Evolutionary conservation across 495 filamentous ascomycete genomes (phyloP), one percentile per base, ranked within the genome.

Genomic region (Neurospora hispaniola): DNA sequence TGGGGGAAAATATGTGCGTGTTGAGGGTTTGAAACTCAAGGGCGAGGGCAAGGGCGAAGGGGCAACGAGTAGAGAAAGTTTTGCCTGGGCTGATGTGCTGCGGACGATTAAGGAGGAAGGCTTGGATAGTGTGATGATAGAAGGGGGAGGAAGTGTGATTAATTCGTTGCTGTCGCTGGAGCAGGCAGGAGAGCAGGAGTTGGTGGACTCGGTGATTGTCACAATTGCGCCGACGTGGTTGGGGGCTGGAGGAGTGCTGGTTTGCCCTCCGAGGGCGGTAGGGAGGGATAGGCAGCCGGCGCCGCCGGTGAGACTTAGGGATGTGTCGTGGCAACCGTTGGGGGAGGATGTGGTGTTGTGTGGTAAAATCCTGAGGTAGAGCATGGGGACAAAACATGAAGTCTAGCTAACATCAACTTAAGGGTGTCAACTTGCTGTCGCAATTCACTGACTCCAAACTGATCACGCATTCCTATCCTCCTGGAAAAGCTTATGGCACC

Each of bases 191-290:
- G 89, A 92, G 73, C 81, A 86, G n/a, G 78, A 80, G 62, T 83
- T 94, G 31, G 86, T 97, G 69, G 85, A 89, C 75, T 89, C 89
- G 12, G 89, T 97, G 31, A 88, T 97, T 74, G 85, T 96, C 72
- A 97, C 94, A 0, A 87, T 97, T 74, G 93, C 94, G 3, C 94
- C 94, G 3, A 91, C 88, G 4, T 97, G 92, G 85, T 84, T 97
- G 7, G 94, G 94, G 18, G 82, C 86, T 72, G 92, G 92, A 1
- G 93, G 94, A 6, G 92, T 96, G 27, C 84, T 86, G 7, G 90
- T 96, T 38, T 87, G 85, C 71, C 92, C 90, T 43, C 82, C 85
- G 69, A 85, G 85, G 23, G 86, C 83, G 71, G 77, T 75, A 3
- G 84, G 85, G 69, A 80, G 78, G n/a, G 80, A 85, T 14, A 87